Evolutionary conservation across 768 basidiomycete genomes (phyloP), one percentile per base, ranked within the genome.

Genomic region (Infundibulicybe gibba): DNA sequence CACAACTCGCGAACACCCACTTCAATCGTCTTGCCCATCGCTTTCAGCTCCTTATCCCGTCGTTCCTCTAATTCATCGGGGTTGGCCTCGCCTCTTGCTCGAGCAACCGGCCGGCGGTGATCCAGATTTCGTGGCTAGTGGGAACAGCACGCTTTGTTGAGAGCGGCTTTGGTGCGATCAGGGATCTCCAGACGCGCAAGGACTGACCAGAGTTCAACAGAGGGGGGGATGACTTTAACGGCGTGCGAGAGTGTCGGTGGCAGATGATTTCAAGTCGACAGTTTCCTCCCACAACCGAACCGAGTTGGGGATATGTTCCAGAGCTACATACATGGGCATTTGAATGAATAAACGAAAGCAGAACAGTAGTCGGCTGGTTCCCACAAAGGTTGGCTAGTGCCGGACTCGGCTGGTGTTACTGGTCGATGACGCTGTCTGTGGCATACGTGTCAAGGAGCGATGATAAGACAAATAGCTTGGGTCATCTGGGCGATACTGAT

Each of bases 51-150:
- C 49, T 81, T 84, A 19, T 77, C 72, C 14, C 75, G 73, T 45
- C 80, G 69, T 31, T 77, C 78, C 0, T 67, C 64, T 0, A 75
- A 53, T 56, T 83, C 80, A 1, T 72, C 57, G 9, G 44, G 21
- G n/a, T 52, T 40, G 2, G 64, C 62, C 65, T 63, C 2, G 80
- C 82, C 53, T 89, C 85, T 61, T 98, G 95, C 66, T 99, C 97
- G 25, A 95, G 75, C 11, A 98, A 68, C 32, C 94, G 79, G 11
- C 87, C 94, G 2, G 95, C 95, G 2, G 97, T 95, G 50, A 99
- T 97, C 94, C 95, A 99, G 50, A 99, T 98, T 58, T 98, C 97
- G 66, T 98, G 94, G 11, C 86, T 89, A 0, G 97, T 99, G 1
- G 94, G 95, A 98, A 57, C 90, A 90, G 42, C 94, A 85, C 3